Conservation (phyloP, 257 asterid genomes). For the Sherardia arvensis region DNA sequence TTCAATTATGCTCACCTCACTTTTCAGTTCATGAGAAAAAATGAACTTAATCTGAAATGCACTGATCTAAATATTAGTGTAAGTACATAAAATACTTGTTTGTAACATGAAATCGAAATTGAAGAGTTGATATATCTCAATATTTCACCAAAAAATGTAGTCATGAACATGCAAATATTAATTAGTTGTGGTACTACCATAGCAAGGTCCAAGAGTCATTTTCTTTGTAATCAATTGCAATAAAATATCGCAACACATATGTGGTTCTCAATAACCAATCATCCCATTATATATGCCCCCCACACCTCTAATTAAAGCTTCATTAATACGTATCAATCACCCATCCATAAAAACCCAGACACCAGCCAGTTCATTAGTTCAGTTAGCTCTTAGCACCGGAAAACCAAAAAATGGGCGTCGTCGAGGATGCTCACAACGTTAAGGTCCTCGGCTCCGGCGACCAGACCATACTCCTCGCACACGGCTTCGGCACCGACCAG, state of each 20-base stretch:
- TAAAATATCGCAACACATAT: not conserved
- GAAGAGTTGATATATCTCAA: too few species aligned
- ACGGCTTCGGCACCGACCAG: slow-evolving; percentile 73
- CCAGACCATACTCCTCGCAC: slow-evolving; percentile 46
- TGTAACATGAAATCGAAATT: too few species aligned
- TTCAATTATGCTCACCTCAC: too few species aligned
- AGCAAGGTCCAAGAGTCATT: not conserved
- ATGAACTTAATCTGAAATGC: too few species aligned
- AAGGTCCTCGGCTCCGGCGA: slow-evolving; percentile 49
- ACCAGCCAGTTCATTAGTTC: not conserved
- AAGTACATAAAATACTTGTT: too few species aligned
- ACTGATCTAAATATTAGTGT: too few species aligned
- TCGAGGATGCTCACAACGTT: slow-evolving; percentile 70
- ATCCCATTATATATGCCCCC: slow-evolving; percentile 5
- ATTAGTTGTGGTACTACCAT: too few species aligned
- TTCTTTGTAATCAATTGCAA: not conserved
- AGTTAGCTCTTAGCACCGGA: not conserved
- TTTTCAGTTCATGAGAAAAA: too few species aligned
- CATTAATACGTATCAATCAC: not conserved
- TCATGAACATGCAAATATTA: too few species aligned
- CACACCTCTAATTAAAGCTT: not conserved
- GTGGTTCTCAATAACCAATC: slow-evolving; percentile 15
- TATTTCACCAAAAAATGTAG: too few species aligned
- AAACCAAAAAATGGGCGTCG: slow-evolving; percentile 23
- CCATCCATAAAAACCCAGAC: not conserved